Evolutionary conservation across 805 yeast species (phyloP), one percentile per base, ranked within the genome.

Genomic region (Saccharomycopsis synnaedendra): DNA sequence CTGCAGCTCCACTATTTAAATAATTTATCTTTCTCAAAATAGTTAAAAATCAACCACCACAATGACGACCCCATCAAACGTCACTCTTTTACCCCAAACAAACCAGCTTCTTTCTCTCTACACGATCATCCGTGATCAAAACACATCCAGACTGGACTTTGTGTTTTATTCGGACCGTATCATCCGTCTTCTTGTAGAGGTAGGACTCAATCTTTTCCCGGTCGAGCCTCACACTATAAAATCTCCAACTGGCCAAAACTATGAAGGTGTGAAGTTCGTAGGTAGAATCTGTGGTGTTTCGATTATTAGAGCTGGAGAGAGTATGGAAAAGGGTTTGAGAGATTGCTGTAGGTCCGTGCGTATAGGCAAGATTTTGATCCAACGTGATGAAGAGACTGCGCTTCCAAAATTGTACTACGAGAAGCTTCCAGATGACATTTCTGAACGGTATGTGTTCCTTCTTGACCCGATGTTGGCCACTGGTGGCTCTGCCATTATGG

Each of bases 231-330:
- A 70, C 33, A 61, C 68, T 3, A 82, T 93, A 42, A 72, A 72
- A 45, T 89, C 97, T 35, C 90, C 94, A 42, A 80, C 93, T 8
- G 82, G 81, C 46, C 73, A 78, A 54, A 65, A 67, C 37, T 87
- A 76, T 62, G 72, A 76, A 3, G 99, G 99, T 9, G 82, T 82
- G 49, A 71, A 73, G 51, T 90, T 90, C 64, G 68, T 78, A 59
- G 97, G 98, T 41, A 88, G 86, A 65, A 93, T 93, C 52, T 90
- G 97, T 64, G 99, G 99, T 55, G 99, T 93, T 36, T 87, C 96
- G 11, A 93, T 93, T 61, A 94, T 93, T 58, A 76, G 99, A 63
- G 99, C 99, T 4, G 99, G 99, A 56, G 99, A 93, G 66, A 83
- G 95, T 41, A 93, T 93, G 99, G 99, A 93, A 66, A 95, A 87